phyloP scores from a whole-genome alignment of 1,284 basidiomycete species.

The Rhodotorula sp. region DNA sequence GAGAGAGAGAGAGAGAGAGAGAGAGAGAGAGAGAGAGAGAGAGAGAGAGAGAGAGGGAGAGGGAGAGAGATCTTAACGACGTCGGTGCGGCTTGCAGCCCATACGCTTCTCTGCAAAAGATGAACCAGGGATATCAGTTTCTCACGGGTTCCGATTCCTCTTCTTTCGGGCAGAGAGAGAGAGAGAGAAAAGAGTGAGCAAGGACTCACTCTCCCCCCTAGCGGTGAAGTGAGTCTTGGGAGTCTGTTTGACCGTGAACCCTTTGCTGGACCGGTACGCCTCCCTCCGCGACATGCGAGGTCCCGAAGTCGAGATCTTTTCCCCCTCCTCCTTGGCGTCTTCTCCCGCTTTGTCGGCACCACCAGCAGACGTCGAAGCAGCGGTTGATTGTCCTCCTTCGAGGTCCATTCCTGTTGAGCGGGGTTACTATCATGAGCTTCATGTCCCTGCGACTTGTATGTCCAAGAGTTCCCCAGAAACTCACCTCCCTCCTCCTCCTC shows the following conservation, averaged over 20 bases:
- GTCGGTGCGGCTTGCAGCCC: conserved; percentile 39
- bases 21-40: neutral
- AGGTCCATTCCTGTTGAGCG: conserved; percentile 26
- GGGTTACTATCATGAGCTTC: neutral
- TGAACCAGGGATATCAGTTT: neutral
- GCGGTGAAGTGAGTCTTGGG: conserved; percentile 32
- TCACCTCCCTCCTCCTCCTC: conserved; percentile 16
- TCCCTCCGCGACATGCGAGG: conserved; percentile 37
- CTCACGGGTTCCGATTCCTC: too few relatives aligned
- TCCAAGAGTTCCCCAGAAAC: neutral
- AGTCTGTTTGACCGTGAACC: conserved; percentile 31
- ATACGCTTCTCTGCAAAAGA: conserved; percentile 21
- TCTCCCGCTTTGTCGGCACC: neutral
- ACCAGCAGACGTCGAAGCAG: neutral
- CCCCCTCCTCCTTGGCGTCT: neutral
- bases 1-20: too few relatives aligned
- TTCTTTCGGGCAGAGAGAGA: too few relatives aligned
- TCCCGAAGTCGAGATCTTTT: conserved; percentile 36
- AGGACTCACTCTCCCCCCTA: conserved; percentile 24
- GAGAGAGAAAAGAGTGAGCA: too few relatives aligned
- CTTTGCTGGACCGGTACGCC: conserved; percentile 31
- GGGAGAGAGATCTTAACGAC: conserved; percentile 55
- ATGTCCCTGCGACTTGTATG: neutral
- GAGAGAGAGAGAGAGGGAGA: too few relatives aligned
- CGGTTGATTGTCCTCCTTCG: conserved; percentile 2